A percentile compares a stretch with the other conserved stretches of the same genome.
Conservation (phyloP, 176 grass and related monocot genomes). For the Thinopyrum elongatum region DNA sequence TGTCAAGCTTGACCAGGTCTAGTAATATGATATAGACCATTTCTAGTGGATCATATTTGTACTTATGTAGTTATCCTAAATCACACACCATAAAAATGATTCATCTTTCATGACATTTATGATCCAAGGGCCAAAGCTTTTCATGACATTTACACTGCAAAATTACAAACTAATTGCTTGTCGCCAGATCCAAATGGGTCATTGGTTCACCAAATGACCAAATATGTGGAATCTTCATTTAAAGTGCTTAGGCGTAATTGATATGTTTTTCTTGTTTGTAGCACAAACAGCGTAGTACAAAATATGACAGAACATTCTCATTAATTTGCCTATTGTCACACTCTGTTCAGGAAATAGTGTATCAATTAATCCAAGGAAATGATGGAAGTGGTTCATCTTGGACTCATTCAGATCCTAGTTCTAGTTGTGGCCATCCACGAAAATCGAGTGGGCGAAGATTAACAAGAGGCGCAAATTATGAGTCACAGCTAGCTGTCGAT, state of each 20-base stretch:
- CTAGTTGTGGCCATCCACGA: slow-evolving; percentile 22
- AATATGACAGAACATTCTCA: not conserved
- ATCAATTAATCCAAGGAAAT: slow-evolving; percentile 68
- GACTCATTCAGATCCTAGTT: slow-evolving; percentile 40
- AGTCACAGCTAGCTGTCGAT: slow-evolving; percentile 60
- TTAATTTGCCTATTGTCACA: slow-evolving; percentile 12
- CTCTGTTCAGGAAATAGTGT: slow-evolving; percentile 63
- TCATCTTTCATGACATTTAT: not conserved
- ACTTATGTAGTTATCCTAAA: not conserved
- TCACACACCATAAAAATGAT: not conserved
- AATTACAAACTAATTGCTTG: not conserved
- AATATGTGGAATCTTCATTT: not conserved
- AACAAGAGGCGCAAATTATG: slow-evolving; percentile 30
- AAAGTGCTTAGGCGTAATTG: not conserved
- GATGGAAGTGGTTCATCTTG: slow-evolving; percentile 18
- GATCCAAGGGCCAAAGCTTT: not conserved
- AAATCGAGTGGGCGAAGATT: slow-evolving; percentile 12
- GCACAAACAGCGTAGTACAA: not conserved
- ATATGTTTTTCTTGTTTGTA: not conserved
- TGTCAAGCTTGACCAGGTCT: not conserved
- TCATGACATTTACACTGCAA: not conserved
- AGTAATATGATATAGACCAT: not conserved
- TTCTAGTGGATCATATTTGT: not conserved
- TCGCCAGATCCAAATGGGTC: not conserved
- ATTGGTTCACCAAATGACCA: not conserved